Evolutionary conservation across 2,329 filamentous ascomycete species (phyloP), one percentile per base, ranked within the genome.

Genomic region (Didymella pomorum): DNA sequence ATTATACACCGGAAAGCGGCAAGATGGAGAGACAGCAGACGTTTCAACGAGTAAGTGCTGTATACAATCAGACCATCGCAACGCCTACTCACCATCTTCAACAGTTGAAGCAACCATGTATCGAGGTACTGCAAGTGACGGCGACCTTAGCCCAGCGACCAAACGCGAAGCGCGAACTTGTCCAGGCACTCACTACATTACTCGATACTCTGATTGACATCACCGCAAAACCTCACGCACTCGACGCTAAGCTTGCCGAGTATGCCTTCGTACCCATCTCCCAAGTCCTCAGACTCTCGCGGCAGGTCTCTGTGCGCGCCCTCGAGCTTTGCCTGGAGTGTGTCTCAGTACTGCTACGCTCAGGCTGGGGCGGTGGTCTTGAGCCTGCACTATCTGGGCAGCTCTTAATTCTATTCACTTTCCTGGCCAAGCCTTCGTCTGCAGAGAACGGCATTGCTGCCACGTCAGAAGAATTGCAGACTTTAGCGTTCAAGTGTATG

Each of bases 191-290:
- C 21, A 77, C 82, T 47, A 67, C 73, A 1, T 70, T 88, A 6
- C 72, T 83, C 11, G 64, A 72, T 8, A 72, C 74, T 16, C 74
- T 87, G 1, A 59, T 66, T 21, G 46, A 65, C 0, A 57, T 79
- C 46, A 58, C 64, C 16, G 67, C 71, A 21, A 69, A 68, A 8
- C 74, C 79, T 33, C 69, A 76, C 62, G 67, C 73, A 1, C 73
- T 98, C 18, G 92, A 97, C 74, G 84, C 88, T 51, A 94, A 93
- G 74, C 80, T 98, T 18, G 92, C 93, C 14, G 93, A 97, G 79
- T 99, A 98, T 81, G 85, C 91, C 71, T 98, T 98, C 81, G 97
- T 97, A 62, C 95, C 95, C 0, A 81, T 99, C 0, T 93, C 92
- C 0, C 90, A 95, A 67, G 87, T 98, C 37, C 89, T 99, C 68